A percentile compares a stretch with the other conserved stretches of the same genome.
Evolutionary conservation across 2,329 filamentous ascomycete species (phyloP).

Genomic region (Apiospora phragmitis): DNA sequence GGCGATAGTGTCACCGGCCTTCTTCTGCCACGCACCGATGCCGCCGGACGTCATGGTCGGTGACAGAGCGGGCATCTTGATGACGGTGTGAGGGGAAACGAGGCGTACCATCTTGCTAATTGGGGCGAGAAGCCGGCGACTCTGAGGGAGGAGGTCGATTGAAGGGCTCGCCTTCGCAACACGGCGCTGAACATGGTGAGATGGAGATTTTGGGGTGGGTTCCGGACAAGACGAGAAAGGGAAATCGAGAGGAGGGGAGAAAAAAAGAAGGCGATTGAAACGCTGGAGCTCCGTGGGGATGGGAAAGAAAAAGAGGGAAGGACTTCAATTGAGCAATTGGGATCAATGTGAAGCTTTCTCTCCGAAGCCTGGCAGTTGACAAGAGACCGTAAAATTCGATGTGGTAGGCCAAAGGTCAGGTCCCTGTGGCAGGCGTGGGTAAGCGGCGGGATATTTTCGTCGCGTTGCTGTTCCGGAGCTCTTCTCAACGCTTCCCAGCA

Average conservation of each 20-base stretch:
- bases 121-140: conserved; percentile 51
- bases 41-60: conserved; percentile 97
- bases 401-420: not conserved
- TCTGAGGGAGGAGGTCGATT: conserved; percentile 51
- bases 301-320: conserved; percentile 27
- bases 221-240: conserved; percentile 18
- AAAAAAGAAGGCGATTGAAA: not conserved
- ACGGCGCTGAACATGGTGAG: conserved; percentile 62
- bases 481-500: conserved; percentile 7
- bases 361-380: not conserved
- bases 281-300: conserved; percentile 17
- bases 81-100: conserved; percentile 92
- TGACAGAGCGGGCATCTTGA: conserved; percentile 97
- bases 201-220: conserved; percentile 28
- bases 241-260: conserved; percentile 25
- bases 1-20: conserved; percentile 80
- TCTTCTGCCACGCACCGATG: conserved; percentile 98
- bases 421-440: conserved; percentile 20
- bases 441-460: conserved; percentile 25
- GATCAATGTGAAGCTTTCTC: conserved; percentile 8
- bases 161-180: conserved; percentile 62
- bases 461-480: conserved; percentile 5
- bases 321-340: conserved; percentile 13
- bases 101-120: conserved; percentile 68
- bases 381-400: not conserved